Evolutionary conservation across 176 grass and related monocot genomes (phyloP), one percentile per base, ranked within the genome.

Genomic region (Stipa capillata): DNA sequence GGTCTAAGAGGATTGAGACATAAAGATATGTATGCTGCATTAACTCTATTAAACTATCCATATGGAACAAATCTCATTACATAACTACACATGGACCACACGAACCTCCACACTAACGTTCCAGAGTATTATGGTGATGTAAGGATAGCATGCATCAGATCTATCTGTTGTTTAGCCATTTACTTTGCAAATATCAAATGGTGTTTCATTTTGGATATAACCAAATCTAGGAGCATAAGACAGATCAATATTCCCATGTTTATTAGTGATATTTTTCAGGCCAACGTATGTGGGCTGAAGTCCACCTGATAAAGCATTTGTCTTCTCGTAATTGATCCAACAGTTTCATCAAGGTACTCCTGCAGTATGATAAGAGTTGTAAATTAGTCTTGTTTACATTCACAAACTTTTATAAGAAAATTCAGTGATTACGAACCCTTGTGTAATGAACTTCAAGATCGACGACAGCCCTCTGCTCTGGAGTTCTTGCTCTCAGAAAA

Each of bases 381-480:
- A 69, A 85, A 54, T 84, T 58, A 27, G 40, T 39, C 4, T 68
- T 41, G 6, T 36, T 50, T 56, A 1, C 21, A 5, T 2, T 49
- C 4, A 44, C 0, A 2, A 54, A 59, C 5, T 18, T 16, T 45
- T 6, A 35, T 25, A 76, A 39, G 33, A 32, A 32, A 58, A 37
- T n/a, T 7, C 12, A 65, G 21, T 55, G 21, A 23, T 39, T 7
- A 65, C 72, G 12, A 59, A 96, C 93, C 81, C 65, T 90, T 15
- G 93, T 96, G 59, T 92, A 96, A 87, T 96, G 93, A 47, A 86
- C 79, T 88, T 96, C 93, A 65, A 92, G 85, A 83, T 96, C 93
- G 36, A 96, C 73, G 57, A 65, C 11, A 62, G 93, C 93, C 66
- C 93, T 96, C 23, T 92, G 69, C 39, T 92, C 87, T 8, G 93